A percentile compares a stretch with the other conserved stretches of the same genome.
These are phyloP conservation scores for Bromus sterilis DNA, from an alignment of 176 grass and related monocot genomes.

Conservation along the genomic window DNA sequence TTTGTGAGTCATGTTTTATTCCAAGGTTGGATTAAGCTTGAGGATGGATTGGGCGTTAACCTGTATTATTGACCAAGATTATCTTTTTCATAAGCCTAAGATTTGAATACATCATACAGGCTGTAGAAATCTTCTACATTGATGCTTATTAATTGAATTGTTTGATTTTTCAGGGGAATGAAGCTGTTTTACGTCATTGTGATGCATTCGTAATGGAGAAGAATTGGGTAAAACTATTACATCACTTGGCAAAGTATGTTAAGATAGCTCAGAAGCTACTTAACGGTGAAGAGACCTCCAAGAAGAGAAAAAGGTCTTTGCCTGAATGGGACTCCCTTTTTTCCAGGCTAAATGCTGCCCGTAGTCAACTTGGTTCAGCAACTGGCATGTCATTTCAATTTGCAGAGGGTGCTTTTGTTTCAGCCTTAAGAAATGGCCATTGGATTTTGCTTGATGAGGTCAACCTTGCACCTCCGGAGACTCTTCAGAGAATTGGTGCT, in stretches of 20 bases:
- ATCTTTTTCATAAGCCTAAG: neutral
- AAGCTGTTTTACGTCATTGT: slow-evolving; percentile 26
- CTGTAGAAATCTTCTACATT: neutral
- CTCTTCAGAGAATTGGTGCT: slow-evolving; percentile 90
- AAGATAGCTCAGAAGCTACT: slow-evolving; percentile 25
- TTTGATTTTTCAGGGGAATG: slow-evolving; percentile 57
- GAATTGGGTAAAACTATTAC: slow-evolving; percentile 73
- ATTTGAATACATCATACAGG: slow-evolving; percentile 1
- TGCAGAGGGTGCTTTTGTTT: slow-evolving; percentile 90
- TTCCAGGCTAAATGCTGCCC: slow-evolving; percentile 39
- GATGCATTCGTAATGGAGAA: slow-evolving; percentile 46
- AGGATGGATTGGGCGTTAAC: neutral
- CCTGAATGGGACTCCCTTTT: slow-evolving; percentile 62
- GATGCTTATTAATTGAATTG: neutral
- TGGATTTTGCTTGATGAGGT: slow-evolving; percentile 99
- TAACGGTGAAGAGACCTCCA: neutral
- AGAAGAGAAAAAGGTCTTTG: slow-evolving; percentile 73
- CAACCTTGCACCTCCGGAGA: slow-evolving; percentile 94
- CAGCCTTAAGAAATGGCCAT: slow-evolving; percentile 74
- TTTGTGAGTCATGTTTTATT: neutral
- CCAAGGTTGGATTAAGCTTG: neutral
- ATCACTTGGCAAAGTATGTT: slow-evolving; percentile 17
- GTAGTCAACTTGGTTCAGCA: slow-evolving; percentile 44
- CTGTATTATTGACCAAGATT: neutral
- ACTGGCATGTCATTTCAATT: slow-evolving; percentile 72